Evolutionary conservation across 2,329 filamentous ascomycete genomes (phyloP), one percentile per base, ranked within the genome.

Genomic region (Didymella keratinophila): DNA sequence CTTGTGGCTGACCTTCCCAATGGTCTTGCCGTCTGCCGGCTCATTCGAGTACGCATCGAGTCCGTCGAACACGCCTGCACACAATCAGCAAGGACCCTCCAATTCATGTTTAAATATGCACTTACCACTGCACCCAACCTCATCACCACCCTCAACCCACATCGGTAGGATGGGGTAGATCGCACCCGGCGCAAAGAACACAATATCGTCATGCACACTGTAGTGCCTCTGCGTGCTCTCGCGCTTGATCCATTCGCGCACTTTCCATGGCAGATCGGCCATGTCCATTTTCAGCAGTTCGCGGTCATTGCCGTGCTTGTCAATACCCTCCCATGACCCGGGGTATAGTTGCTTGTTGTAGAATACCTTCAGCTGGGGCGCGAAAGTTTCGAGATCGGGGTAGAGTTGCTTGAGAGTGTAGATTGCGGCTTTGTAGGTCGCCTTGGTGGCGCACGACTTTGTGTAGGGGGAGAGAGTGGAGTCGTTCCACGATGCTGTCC

Each of bases 121-220:
- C 23, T 37, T 41, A 80, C 80, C 79, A 57, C 79, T 74, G 65
- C 82, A 84, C 27, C 58, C 54, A 37, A 75, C 80, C 56, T 77
- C 78, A 2, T 69, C 67, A 0, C 65, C 65, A 0, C 71, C 74
- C 10, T 82, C 81, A 1, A 82, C 78, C 80, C 81, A 85, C 3
- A 85, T 72, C 32, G 83, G 83, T 45, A 84, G 62, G 11, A 79
- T 75, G 32, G 80, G 76, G 56, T 85, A 84, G 10, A 85, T 64
- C 10, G 82, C 82, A 0, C 82, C 83, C 0, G 83, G 82, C 18
- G 83, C 82, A 67, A 85, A 85, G 28, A 84, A 77, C n/a, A 80
- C 79, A 2, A 82, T 69, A 58, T 78, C 80, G 14, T 77, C 73
- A 42, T 77, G 71, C 42, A 82, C 75, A 60, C 76, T 76, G 30